Base-by-base conservation (phyloP, 2,329 filamentous ascomycete genomes). In the Colletotrichum sp. region DNA sequence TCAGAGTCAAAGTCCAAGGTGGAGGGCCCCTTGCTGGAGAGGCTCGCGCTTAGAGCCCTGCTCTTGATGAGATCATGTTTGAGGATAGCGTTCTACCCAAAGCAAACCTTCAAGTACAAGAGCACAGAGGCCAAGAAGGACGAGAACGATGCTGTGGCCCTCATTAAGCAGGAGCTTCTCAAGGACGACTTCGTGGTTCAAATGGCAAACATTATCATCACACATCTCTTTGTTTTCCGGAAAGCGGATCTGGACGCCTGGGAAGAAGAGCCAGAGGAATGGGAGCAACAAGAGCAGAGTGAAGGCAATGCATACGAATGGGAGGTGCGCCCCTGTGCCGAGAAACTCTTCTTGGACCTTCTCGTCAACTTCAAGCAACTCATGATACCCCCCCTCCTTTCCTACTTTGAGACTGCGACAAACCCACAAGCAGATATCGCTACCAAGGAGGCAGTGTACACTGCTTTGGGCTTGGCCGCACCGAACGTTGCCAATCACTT, bases 191-290 rank as follows among this genome's bases (percentile, higher is more conserved):
- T 98, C 73, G 92, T 98, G 4, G 88, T 94, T 18, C 92, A 96
- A 78, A 93, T 98, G 78, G 95, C 97, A 82, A 95, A 97, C 78
- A 89, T 93, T 14, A 92, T 98, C 71, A 94, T 99, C 67, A 95
- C 94, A 1, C 93, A 94, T 79, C 95, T 98, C 78, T 97, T 99
- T 82, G 90, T 97, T 48, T 97, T 98, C 83, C 92, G 95, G 38
- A 91, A 94, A 74, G 92, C 92, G 67, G 97, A 99, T 83, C 90
- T 98, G 1, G 92, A 95, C 76, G 94, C 95, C 73, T 99, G 97
- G 97, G 94, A 97, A 81, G 94, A 97, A 81, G 96, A 98, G 73
- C 95, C 96, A 0, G 95, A 99, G 83, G 96, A 97, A 69, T 99
- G 97, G 96, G 96, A 98, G 83, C 93, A 94, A 78, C 92, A 94